Evolutionary conservation across 1,284 basidiomycete species (phyloP), one percentile per base, ranked within the genome.

Genomic region (Malassezia restricta): DNA sequence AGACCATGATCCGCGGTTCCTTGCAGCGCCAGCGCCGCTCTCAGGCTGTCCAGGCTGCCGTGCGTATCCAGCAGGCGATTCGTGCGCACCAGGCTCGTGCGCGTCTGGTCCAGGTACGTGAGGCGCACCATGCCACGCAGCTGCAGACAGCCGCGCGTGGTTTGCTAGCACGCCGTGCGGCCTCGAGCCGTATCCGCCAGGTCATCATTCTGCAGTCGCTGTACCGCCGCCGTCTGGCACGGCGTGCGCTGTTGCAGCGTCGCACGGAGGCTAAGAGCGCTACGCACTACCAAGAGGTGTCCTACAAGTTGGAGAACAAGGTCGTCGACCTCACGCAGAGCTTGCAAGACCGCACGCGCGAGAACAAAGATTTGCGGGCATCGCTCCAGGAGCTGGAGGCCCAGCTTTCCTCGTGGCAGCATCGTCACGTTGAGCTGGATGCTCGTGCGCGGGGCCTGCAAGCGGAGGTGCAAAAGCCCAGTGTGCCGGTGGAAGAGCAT

Each of bases 251-350:
- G 52, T 84, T 84, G 62, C 78, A 77, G 6, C 81, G 96, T 57
- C 84, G 82, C 67, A 81, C 83, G 27, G 94, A 98, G 75, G 94
- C 94, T 24, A 87, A 90, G 49, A 96, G 92, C 0, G 92, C 92
- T 30, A 86, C 86, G 62, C 95, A 94, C 74, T 94, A 94, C 81
- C 95, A 98, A 76, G 94, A 98, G 76, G 95, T 95, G 61, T 96
- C 94, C 0, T 98, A 96, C 74, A 83, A 83, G 65, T 80, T 99
- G 56, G 94, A 99, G 78, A 98, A 98, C 80, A 99, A 98, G 77
- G 94, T 98, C 43, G 88, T 99, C 55, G 92, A 98, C 74, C 84
- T 99, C 63, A 98, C 94, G 0, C 94, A 98, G 74, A 83, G 78
- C n/a, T 79, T 98, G 14, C 94, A 98, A 75, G 85, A 81, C 71